Base-by-base conservation (phyloP, 495 filamentous ascomycete species). In the Pyronema omphalodes region DNA sequence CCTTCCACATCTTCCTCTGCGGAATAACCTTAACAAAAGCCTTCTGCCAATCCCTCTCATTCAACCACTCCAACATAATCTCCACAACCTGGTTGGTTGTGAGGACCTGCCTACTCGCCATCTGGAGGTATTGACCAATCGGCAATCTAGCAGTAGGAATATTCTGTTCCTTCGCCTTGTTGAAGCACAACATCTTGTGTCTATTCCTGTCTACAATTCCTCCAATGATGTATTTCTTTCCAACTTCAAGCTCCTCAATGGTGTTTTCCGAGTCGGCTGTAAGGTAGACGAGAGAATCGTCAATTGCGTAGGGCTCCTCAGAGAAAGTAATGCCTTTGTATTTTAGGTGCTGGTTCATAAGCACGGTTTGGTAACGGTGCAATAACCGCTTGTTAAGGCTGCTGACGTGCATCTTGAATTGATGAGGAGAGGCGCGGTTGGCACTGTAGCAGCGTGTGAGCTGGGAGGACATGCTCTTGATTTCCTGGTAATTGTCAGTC, bases 121-220 rank as follows among this genome's bases (percentile, higher is more conserved):
- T 93, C 51, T 83, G 72, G 72, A 99, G 81, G 59, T 83, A 96
- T 14, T 96, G 78, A 1, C 86, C 84, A 61, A 99, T 95, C 0
- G 91, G 91, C 18, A 99, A 65, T 66, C 84, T 89, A 0, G 89
- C 91, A 0, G 89, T 95, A 40, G 80, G 79, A 54, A 96, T 76
- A 0, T 84, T 84, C 61, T 72, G 71, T 39, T 82, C 76, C 51
- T 73, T 71, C 0, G 93, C 91, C 40, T 79, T 73, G 59, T 83
- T 82, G 72, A 94, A 88, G 70, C 91, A 96, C 9, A 64, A 52
- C 7, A 37, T 45, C 43, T 99, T 99, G 66, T 99, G 78, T 18
- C 91, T 74, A 62, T 99, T 99, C 68, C 83, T 84, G 65, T 99
- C 91, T 19, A 99, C 93, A 23, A 99, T 70, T 0, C 89, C 91